Conservation (phyloP, 345 rosid species). For the Populus pruinosa region DNA sequence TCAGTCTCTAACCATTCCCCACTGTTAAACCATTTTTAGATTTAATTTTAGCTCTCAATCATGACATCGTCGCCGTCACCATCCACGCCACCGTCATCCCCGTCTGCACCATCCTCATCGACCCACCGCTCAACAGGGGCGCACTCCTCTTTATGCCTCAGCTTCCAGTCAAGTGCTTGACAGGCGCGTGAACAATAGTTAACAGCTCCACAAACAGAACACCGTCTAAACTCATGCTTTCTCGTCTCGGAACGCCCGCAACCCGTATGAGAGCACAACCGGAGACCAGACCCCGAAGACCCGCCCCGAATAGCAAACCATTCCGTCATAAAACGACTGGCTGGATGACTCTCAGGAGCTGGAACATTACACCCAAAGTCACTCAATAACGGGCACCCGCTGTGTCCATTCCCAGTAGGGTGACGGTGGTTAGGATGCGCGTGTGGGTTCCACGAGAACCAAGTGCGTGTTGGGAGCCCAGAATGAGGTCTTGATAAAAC, state of each 20-base stretch:
- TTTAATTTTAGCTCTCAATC: conserved; percentile 30
- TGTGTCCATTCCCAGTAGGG: conserved; percentile 31
- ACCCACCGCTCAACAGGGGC: conserved; percentile 63
- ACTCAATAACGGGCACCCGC: conserved; percentile 73
- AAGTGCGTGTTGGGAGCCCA: conserved; percentile 33
- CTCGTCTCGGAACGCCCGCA: conserved; percentile 95
- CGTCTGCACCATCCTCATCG: conserved; percentile 36
- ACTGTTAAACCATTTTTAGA: neutral
- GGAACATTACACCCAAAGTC: conserved; percentile 99
- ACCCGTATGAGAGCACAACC: conserved; percentile 75
- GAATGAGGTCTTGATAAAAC: conserved; percentile 44
- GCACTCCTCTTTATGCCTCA: conserved; percentile 78
- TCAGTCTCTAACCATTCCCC: neutral
- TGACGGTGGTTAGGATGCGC: conserved; percentile 30
- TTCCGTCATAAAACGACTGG: conserved; percentile 65
- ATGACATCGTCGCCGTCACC: conserved; percentile 20
- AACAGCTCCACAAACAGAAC: conserved; percentile 91
- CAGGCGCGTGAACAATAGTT: conserved; percentile 97
- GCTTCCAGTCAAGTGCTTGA: conserved; percentile 95
- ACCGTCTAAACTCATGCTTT: conserved; percentile 84
- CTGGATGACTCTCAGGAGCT: conserved; percentile 80
- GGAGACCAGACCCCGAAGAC: conserved; percentile 46
- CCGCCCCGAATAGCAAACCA: conserved; percentile 57
- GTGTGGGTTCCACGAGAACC: conserved; percentile 53
- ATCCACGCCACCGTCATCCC: conserved; percentile 27